Percentiles rank a stretch among this genome's conserved stretches.
These are phyloP conservation scores for Westerdykella sp. DNA, from an alignment of 2,329 filamentous ascomycete genomes.

Conservation along the genomic window DNA sequence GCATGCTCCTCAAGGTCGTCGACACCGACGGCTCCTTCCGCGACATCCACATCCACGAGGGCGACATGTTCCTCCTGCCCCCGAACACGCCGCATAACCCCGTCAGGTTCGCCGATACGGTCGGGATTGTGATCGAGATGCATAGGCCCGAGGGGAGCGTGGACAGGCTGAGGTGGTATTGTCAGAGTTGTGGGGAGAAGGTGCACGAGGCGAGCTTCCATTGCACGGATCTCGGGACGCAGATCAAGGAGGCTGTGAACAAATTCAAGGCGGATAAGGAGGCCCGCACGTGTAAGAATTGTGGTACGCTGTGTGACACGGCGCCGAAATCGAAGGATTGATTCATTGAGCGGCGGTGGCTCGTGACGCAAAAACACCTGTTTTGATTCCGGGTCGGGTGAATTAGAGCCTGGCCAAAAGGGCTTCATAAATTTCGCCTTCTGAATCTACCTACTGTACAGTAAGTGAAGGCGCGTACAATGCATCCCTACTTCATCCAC, in stretches of 20 bases:
- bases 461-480: too few relatives aligned
- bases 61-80: slow-evolving; percentile 88
- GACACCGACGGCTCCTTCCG: slow-evolving; percentile 59
- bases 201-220: slow-evolving; percentile 86
- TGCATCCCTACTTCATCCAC: too few relatives aligned
- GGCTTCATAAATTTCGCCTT: not conserved
- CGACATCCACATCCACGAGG: slow-evolving; percentile 85
- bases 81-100: slow-evolving; percentile 96
- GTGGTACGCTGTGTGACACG: slow-evolving; percentile 69
- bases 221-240: slow-evolving; percentile 83
- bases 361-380: not conserved
- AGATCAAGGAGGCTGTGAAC: slow-evolving; percentile 89
- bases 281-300: slow-evolving; percentile 68
- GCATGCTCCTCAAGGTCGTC: slow-evolving; percentile 89
- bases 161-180: slow-evolving; percentile 90
- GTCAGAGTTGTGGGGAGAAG: slow-evolving; percentile 59
- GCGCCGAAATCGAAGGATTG: slow-evolving; percentile 45
- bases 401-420: not conserved
- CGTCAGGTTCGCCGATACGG: slow-evolving; percentile 84
- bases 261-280: slow-evolving; percentile 65
- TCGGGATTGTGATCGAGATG: slow-evolving; percentile 92
- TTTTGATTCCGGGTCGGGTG: not conserved
- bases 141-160: slow-evolving; percentile 61
- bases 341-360: slow-evolving; percentile 1
- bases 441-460: too few relatives aligned